Evolutionary conservation across 768 basidiomycete species (phyloP).

Genomic region (Phylloporus sp.): DNA sequence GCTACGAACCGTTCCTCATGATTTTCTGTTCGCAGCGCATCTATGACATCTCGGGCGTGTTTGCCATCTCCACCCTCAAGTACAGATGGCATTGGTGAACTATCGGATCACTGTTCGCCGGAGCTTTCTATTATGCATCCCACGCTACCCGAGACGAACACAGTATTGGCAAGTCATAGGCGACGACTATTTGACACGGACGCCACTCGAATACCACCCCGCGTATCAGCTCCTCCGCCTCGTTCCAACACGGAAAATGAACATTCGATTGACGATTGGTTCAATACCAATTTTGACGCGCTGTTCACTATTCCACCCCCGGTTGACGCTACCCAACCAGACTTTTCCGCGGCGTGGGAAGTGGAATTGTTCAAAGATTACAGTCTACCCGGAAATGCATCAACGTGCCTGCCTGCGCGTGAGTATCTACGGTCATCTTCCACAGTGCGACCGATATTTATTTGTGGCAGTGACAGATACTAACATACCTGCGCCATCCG

Average conservation of each 20-base stretch:
- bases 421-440: neutral
- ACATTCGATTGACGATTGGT: conserved; percentile 35
- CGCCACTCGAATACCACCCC: conserved; percentile 9
- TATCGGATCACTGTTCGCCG: neutral
- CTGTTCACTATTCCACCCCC: conserved; percentile 27
- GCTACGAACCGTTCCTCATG: rapidly evolving
- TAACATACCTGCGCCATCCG: neutral
- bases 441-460: neutral
- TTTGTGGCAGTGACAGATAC: neutral
- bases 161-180: conserved; percentile 23
- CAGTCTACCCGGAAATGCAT: conserved; percentile 8
- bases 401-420: neutral
- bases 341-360: conserved; percentile 26
- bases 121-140: neutral
- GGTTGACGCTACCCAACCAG: conserved; percentile 22
- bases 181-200: conserved; percentile 36
- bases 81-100: neutral
- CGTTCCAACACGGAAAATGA: conserved; percentile 11
- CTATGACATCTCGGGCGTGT: neutral
- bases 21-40: neutral
- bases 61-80: conserved; percentile 17
- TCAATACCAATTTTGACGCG: conserved; percentile 21
- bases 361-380: conserved; percentile 34
- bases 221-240: conserved; percentile 31
- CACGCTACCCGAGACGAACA: neutral